Conservation (phyloP, 352 stramenopile species). For the Globisporangium takayamanum region DNA sequence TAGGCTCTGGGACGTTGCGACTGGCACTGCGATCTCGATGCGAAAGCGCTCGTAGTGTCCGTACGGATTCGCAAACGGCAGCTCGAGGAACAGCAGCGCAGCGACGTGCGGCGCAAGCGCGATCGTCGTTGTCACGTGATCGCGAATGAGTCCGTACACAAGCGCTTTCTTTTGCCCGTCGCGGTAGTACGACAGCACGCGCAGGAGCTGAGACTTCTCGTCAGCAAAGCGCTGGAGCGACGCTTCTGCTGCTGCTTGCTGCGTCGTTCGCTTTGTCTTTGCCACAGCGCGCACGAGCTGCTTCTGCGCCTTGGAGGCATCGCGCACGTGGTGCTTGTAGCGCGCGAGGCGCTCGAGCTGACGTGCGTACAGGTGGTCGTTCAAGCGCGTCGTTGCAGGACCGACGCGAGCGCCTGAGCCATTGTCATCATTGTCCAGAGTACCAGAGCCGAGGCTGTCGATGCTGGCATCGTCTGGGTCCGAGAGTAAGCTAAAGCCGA, state of each 20-base stretch:
- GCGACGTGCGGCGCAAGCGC: conserved; percentile 77
- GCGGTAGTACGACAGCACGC: conserved; percentile 89
- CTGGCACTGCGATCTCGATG: conserved; percentile 66
- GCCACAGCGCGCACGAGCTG: conserved; percentile 49
- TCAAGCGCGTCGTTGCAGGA: conserved; percentile 30
- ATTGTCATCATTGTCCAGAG: too few species aligned
- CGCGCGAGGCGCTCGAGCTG: conserved; percentile 66
- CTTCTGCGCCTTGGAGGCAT: conserved; percentile 43
- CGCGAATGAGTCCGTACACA: conserved; percentile 83
- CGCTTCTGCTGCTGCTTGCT: conserved; percentile 12
- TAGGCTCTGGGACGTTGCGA: conserved; percentile 17
- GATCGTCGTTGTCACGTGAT: conserved; percentile 85
- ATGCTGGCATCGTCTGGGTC: conserved; percentile 27
- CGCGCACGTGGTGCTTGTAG: conserved; percentile 52
- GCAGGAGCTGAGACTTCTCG: conserved; percentile 81
- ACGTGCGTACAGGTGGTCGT: conserved; percentile 75
- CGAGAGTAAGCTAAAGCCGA: conserved; percentile 82
- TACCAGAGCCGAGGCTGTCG: conserved; percentile 10
- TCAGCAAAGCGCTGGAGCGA: conserved; percentile 48
- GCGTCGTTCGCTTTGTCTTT: conserved; percentile 22
- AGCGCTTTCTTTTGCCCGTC: conserved; percentile 93
- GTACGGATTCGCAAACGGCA: conserved; percentile 89
- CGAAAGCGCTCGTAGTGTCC: conserved; percentile 87
- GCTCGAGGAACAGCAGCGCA: conserved; percentile 83
- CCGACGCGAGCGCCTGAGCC: neutral